Percentiles rank a stretch among this genome's conserved stretches.
phyloP scores from a whole-genome alignment of 2,329 filamentous ascomycete species.

The Sphaerulina populicola region DNA sequence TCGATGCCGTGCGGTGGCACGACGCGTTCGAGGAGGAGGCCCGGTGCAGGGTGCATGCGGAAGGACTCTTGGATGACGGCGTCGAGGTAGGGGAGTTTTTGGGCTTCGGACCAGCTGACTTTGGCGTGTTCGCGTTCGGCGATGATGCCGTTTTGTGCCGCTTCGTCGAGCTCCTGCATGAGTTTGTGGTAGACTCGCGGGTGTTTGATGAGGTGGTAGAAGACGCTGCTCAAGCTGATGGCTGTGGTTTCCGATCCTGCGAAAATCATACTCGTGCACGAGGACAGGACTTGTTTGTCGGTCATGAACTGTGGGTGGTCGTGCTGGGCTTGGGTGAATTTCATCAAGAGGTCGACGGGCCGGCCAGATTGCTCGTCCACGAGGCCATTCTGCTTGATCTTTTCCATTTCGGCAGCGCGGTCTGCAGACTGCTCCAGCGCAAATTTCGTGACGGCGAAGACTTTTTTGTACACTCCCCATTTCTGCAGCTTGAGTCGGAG shows the following conservation, averaged over 20 bases:
- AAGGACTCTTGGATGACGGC: conserved; percentile 72
- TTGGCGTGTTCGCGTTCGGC: conserved; percentile 44
- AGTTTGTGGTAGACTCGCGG: conserved; percentile 49
- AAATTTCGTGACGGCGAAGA: conserved; percentile 66
- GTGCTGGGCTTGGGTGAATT: conserved; percentile 61
- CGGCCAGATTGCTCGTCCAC: conserved; percentile 32
- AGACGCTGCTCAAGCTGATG: conserved; percentile 61
- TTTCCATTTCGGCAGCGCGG: conserved; percentile 48
- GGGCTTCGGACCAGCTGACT: conserved; percentile 61
- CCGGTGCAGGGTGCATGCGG: conserved; percentile 65
- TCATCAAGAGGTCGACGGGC: conserved; percentile 57
- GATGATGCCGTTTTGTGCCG: conserved; percentile 45
- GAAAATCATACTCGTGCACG: conserved; percentile 62
- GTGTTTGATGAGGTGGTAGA: conserved; percentile 65
- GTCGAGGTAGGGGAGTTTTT: conserved; percentile 66
- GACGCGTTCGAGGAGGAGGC: conserved; percentile 63
- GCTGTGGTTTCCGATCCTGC: conserved; percentile 68
- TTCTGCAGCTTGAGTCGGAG: conserved; percentile 60
- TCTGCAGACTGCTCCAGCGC: conserved; percentile 59
- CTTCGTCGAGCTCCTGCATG: conserved; percentile 55
- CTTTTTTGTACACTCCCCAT: conserved; percentile 58
- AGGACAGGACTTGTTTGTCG: conserved; percentile 59
- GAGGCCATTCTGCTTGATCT: conserved; percentile 38
- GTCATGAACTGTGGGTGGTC: conserved; percentile 64
- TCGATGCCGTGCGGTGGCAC: conserved; percentile 57